A percentile compares a stretch with the other conserved stretches of the same genome.
These are phyloP conservation scores for Fennellomyces sp. DNA, from an alignment of 371 early-diverging fungal species.

Conservation along the genomic window DNA sequence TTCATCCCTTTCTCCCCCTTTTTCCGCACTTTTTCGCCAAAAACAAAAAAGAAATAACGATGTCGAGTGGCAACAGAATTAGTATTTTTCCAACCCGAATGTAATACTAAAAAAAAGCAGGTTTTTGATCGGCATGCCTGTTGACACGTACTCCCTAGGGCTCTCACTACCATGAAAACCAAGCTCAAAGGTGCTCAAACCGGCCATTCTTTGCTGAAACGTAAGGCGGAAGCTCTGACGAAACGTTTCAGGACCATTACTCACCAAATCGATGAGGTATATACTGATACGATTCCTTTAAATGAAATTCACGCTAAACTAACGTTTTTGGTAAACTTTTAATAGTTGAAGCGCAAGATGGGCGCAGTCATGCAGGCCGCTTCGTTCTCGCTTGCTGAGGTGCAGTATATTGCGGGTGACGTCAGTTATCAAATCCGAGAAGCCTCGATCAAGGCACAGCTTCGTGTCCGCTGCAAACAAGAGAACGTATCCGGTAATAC, in stretches of 20 bases:
- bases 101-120: too few relatives aligned
- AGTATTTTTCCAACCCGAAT: constrained; percentile 91
- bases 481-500: constrained; percentile 93
- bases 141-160: constrained; percentile 49
- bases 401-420: constrained; percentile 97
- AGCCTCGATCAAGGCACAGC: constrained; percentile 86
- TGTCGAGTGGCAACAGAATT: constrained; percentile 72
- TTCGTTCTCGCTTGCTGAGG: constrained; percentile 97
- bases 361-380: constrained; percentile 97
- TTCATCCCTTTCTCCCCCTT: neutral
- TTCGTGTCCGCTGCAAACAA: constrained; percentile 87
- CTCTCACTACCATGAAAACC: constrained; percentile 90
- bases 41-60: constrained; percentile 12
- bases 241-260: constrained; percentile 94
- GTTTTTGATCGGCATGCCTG: too few relatives aligned
- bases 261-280: constrained; percentile 90
- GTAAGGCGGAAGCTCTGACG: constrained; percentile 98
- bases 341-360: constrained; percentile 63
- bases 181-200: constrained; percentile 98
- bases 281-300: neutral
- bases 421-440: constrained; percentile 96
- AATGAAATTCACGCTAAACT: neutral
- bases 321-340: neutral
- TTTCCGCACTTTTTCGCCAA: neutral
- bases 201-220: constrained; percentile 96